Base-by-base conservation (phyloP, 306 rosid species). In the Neltuma alba region DNA sequence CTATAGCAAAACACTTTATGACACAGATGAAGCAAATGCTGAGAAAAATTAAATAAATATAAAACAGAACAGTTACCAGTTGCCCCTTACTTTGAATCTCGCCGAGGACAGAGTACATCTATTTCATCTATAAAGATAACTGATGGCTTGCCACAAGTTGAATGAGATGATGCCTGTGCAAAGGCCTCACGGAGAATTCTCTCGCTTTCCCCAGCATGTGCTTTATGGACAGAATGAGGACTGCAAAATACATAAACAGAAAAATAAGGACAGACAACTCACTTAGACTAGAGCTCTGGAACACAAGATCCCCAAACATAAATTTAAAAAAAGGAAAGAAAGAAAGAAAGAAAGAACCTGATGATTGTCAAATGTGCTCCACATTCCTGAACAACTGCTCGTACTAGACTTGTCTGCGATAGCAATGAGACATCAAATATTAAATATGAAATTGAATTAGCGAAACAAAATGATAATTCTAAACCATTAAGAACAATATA, bases 121-220 rank as follows among this genome's bases (percentile, higher is more conserved):
- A 95, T 90, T 86, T 93, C 94, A 83, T 95, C 97, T 20, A 91
- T 91, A 78, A 93, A 95, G 74, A 95, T 83, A 79, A 93, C 93
- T 0, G 98, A 85, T 10, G 92, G 84, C 80, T 89, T 91, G 85
- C 93, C 93, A 66, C 61, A 78, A 70, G 80, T 81, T 62, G 86
- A 76, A 75, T 82, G 93, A 36, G 93, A 83, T 12, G 89, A 79
- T 71, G 99, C 98, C 90, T 85, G 85, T 1, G 89, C 78, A 75
- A 95, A 95, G 37, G 99, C 97, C 64, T 95, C 94, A 2, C 96
- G 89, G 57, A 95, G 86, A 79, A 80, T 74, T 78, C 76, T 84
- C 85, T 95, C 99, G 86, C 98, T 89, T 79, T 95, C 99, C 74
- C 97, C 97, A 1, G 86, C 90, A 67, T 93, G 92, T 38, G 94